Evolutionary conservation across 352 stramenopile species (phyloP), one percentile per base, ranked within the genome.

Genomic region (Phytophthora citricola): DNA sequence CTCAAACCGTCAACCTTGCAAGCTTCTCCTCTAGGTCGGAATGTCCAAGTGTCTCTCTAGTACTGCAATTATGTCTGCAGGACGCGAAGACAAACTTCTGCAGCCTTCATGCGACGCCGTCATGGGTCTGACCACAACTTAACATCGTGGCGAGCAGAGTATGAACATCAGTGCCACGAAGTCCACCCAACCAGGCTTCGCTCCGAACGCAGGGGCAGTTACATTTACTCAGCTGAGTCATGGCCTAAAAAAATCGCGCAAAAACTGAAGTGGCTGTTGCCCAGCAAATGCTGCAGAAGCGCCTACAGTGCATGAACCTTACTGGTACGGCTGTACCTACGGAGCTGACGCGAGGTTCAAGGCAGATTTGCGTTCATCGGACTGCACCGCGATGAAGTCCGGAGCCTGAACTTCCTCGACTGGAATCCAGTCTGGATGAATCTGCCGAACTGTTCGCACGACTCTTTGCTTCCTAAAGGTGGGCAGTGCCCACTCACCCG

Each of bases 401-500:
- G 20, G 44, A 17, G 12, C 51, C 17, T 49, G 20, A 66, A 66
- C 48, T 66, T 59, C 58, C 58, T 66, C 22, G 39, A 60, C 31
- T 38, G 39, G 17, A 20, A 20, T 20, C 17, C 17, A 20, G 17
- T 20, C 17, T 20, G 17, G 22, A 11, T 48, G 20, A 56, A 51
- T 49, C 40, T 4, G 40, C 17, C 2, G 40, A 46, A 22, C 43
- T 49, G 43, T 29, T 46, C 40, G 40, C 40, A 46, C 40, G 40
- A 17, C 2, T 49, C 10, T 49, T 32, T 47, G 38, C 43, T 32
- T 32, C 22, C 14, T n/a, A 14, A 17, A 32, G 17, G 14, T 20
- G 14, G 36, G 43, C 24, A 41, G 8, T 20, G 32, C 20, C 49
- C 31, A 45, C 51, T 48, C 51, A 49, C 38, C 22, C 22, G 36